phyloP scores from a whole-genome alignment of 78 protist species.

The Dictyostelium citrinum region DNA sequence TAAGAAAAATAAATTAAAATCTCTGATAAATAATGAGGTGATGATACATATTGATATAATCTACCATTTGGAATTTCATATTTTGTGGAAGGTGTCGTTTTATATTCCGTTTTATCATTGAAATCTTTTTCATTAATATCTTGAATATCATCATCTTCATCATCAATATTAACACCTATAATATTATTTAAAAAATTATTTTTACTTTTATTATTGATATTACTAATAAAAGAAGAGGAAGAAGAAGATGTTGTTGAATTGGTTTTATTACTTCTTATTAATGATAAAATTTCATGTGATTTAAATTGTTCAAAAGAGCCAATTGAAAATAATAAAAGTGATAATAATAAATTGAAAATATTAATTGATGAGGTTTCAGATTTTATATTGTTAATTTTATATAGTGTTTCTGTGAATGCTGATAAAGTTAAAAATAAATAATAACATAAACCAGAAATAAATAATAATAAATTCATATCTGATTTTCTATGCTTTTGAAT shows the following conservation, averaged over 20 bases:
- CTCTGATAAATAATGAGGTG: conserved; percentile 37
- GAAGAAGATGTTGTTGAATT: neutral
- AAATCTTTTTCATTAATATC: neutral
- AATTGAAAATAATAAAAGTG: neutral
- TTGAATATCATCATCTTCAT: neutral
- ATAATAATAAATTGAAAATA: neutral
- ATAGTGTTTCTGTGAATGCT: neutral
- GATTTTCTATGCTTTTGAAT: conserved; percentile 27
- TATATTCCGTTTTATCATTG: neutral
- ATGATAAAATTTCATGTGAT: conserved; percentile 4
- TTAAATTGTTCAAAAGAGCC: conserved; percentile 6
- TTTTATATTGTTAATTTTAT: neutral
- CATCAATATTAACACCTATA: neutral
- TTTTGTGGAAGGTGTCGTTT: neutral
- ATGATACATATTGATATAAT: neutral
- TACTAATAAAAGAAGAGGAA: too few species aligned
- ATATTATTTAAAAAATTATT: neutral
- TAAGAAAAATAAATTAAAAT: conserved; percentile 22
- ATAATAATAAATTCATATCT: neutral
- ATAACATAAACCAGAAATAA: conserved; percentile 33
- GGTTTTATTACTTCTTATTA: neutral
- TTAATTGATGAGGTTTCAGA: neutral
- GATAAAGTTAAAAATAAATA: conserved; percentile 16
- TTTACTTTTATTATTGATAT: neutral
- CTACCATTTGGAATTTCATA: conserved; percentile 1